A percentile compares a stretch with the other conserved stretches of the same genome.
These are phyloP conservation scores for Penicillium freii DNA, from an alignment of 2,329 filamentous ascomycete genomes.

Conservation along the genomic window DNA sequence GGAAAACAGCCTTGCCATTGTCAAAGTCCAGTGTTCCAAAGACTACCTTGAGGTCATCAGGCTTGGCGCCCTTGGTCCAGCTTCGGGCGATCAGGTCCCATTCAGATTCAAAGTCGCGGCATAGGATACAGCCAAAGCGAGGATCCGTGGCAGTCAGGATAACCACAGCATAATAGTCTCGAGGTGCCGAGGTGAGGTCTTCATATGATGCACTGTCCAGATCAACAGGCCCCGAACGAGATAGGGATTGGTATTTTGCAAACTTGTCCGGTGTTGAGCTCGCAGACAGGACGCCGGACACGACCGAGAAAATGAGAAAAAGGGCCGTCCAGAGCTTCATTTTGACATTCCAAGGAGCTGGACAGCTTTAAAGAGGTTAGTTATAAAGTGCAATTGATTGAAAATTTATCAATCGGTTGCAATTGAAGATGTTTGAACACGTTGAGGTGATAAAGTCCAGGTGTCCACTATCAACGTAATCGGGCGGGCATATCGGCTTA, in stretches of 20 bases:
- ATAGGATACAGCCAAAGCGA: slow-evolving; percentile 81
- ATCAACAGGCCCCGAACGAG: slow-evolving; percentile 68
- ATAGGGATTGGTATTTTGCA: slow-evolving; percentile 66
- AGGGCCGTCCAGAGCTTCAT: slow-evolving; percentile 36
- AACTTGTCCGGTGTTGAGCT: slow-evolving; percentile 69
- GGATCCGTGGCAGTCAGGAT: slow-evolving; percentile 83
- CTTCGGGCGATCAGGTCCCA: slow-evolving; percentile 84
- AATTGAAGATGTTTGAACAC: slow-evolving; percentile 7
- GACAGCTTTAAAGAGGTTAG: background rate
- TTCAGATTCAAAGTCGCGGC: slow-evolving; percentile 88
- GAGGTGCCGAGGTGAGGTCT: slow-evolving; percentile 70
- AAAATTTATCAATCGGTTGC: slow-evolving; percentile 4
- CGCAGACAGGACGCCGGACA: slow-evolving; percentile 30
- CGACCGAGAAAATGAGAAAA: slow-evolving; percentile 42
- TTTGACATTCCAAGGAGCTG: slow-evolving; percentile 22
- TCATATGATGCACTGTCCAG: slow-evolving; percentile 74
- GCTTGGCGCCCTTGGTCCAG: slow-evolving; percentile 81
- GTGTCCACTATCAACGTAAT: slow-evolving; percentile 14
- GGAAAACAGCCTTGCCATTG: slow-evolving; percentile 79
- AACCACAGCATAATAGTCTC: slow-evolving; percentile 80
- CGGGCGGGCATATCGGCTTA: slow-evolving; percentile 2
- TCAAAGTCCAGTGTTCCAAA: slow-evolving; percentile 85
- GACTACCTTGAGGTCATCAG: slow-evolving; percentile 54
- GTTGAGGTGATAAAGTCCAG: slow-evolving; percentile 6
- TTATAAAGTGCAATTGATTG: background rate